Base-by-base conservation (phyloP, 2,329 filamentous ascomycete species). In the Aspergillus clavatus region DNA sequence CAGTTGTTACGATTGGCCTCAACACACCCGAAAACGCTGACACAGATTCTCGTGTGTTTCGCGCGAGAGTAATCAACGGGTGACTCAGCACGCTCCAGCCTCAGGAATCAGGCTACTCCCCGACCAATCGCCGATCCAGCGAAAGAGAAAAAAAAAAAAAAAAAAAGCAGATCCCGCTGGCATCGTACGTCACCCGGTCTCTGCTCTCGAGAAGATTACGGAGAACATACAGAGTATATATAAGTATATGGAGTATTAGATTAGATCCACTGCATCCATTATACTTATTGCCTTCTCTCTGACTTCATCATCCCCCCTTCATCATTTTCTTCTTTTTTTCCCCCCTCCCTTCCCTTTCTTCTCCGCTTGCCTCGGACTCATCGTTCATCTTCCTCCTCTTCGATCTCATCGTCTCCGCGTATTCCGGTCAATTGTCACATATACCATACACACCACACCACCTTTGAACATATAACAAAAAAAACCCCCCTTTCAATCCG, bases 161-260 rank as follows among this genome's bases (percentile, higher is more conserved):
- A n/a, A n/a, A n/a, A 35, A 31, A 56, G 54, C 56, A 59, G 51
- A 60, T 55, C 53, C 59, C 59, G 59, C 38, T 14, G 12, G n/a
- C 31, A 24, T 24, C 55, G 60, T 58, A 52, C 50, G 54, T 44
- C 47, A 55, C 38, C 50, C 56, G 56, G 56, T 38, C 45, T 59
- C 51, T 57, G 55, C 46, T 49, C 43, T 49, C 36, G 38, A 14
- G n/a, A n/a, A n/a, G n/a, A n/a, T n/a, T n/a, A n/a, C n/a, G n/a
- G n/a, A n/a, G n/a, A n/a, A n/a, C n/a, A n/a, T n/a, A n/a, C n/a
- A n/a, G n/a, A n/a, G n/a, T n/a, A n/a, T n/a, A n/a, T n/a, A n/a
- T n/a, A n/a, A n/a, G n/a, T n/a, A n/a, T n/a, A n/a, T n/a, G n/a
- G n/a, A n/a, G n/a, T n/a, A n/a, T n/a, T n/a, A n/a, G n/a, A n/a